A percentile compares a stretch with the other conserved stretches of the same genome.
Evolutionary conservation across 768 basidiomycete genomes (phyloP).

Genomic region (Tricholoma sp.): DNA sequence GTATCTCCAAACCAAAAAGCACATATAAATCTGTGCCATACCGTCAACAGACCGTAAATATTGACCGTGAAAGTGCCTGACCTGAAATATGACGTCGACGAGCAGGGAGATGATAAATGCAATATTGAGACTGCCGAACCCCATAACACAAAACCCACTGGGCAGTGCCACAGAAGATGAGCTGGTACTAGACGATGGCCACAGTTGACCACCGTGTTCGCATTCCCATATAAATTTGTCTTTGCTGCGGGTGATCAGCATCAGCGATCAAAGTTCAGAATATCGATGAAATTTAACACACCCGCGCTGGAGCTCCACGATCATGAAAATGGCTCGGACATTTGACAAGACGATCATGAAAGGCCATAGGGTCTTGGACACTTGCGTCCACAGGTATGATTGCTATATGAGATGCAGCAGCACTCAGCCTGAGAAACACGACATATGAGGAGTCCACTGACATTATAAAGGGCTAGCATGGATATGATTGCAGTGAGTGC

Average conservation of each 20-base stretch:
- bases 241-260: slow-evolving; percentile 34
- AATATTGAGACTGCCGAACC: slow-evolving; percentile 54
- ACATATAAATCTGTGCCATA: no score
- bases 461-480: neutral
- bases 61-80: no score
- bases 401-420: slow-evolving; percentile 35
- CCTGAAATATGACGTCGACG: slow-evolving; percentile 60
- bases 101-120: slow-evolving; percentile 61
- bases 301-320: slow-evolving; percentile 68
- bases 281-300: slow-evolving; percentile 23
- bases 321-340: slow-evolving; percentile 66
- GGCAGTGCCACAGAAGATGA: slow-evolving; percentile 41
- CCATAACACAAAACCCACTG: slow-evolving; percentile 50
- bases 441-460: neutral
- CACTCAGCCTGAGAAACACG: slow-evolving; percentile 1
- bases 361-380: slow-evolving; percentile 63
- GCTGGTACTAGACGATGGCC: slow-evolving; percentile 39
- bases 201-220: slow-evolving; percentile 67
- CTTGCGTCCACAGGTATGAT: slow-evolving; percentile 66
- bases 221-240: slow-evolving; percentile 72
- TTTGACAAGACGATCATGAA: slow-evolving; percentile 61
- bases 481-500: neutral
- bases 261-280: neutral
- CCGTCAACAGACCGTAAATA: no score
- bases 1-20: slow-evolving; percentile 73